Evolutionary conservation across 1,284 basidiomycete genomes (phyloP).

Genomic region (Moesziomyces sp.): DNA sequence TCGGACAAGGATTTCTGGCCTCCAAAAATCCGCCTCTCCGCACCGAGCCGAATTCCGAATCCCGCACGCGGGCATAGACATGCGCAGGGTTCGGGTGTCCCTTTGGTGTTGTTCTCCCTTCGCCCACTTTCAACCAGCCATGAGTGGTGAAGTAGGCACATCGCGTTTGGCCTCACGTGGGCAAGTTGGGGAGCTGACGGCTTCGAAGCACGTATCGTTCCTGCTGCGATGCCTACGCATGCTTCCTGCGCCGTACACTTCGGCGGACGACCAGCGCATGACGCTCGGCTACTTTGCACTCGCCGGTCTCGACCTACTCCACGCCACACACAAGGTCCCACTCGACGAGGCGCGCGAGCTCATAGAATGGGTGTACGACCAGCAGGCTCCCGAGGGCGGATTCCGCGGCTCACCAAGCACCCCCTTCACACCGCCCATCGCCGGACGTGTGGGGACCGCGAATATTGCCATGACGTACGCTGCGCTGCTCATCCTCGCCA

Average conservation of each 20-base stretch:
- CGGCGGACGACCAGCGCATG: constrained; percentile 63
- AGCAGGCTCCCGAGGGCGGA: constrained; percentile 73
- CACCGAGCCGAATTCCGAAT: constrained; percentile 13
- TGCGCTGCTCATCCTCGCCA: constrained; percentile 55
- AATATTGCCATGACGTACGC: constrained; percentile 64
- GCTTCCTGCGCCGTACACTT: constrained; percentile 58
- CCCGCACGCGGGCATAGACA: neutral
- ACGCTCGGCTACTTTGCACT: constrained; percentile 64
- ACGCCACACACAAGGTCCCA: constrained; percentile 22
- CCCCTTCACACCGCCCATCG: neutral
- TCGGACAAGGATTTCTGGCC: neutral
- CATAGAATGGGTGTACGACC: constrained; percentile 83
- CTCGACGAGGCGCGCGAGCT: constrained; percentile 31
- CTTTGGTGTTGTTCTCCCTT: neutral
- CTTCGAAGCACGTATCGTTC: constrained; percentile 55
- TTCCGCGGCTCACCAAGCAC: constrained; percentile 41
- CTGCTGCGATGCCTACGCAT: constrained; percentile 57
- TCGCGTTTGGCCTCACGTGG: too few species aligned
- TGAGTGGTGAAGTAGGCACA: too few species aligned
- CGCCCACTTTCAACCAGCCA: neutral
- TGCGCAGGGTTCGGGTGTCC: too few species aligned
- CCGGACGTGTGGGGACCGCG: constrained; percentile 1
- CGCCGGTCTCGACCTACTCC: constrained; percentile 57
- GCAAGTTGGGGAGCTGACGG: too few species aligned
- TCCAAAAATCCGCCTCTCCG: neutral